Conservation (phyloP, 2,329 filamentous ascomycete species). For the Curvularia sp. region DNA sequence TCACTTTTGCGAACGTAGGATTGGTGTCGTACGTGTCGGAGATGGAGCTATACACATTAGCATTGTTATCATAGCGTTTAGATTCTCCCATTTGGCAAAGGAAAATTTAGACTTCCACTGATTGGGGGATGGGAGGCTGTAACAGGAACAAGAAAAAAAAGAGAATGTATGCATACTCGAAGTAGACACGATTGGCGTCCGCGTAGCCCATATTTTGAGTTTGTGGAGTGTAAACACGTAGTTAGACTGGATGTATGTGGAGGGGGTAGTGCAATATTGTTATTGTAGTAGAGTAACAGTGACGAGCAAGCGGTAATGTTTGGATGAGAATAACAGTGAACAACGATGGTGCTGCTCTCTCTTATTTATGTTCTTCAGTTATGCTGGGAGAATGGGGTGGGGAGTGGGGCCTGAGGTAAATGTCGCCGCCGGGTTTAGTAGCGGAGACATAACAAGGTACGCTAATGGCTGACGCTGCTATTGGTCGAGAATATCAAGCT, state of each 20-base stretch:
- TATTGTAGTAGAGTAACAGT: not conserved
- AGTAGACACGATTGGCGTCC: constrained; percentile 48
- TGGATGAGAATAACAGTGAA: not conserved
- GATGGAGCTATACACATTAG: constrained; percentile 54
- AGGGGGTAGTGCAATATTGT: not conserved
- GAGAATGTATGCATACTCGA: constrained; percentile 36
- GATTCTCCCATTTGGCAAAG: not conserved
- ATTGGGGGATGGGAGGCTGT: not conserved
- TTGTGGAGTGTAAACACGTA: no score
- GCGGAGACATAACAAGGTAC: constrained; percentile 25
- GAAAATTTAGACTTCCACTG: not conserved
- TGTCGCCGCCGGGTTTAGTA: constrained; percentile 29
- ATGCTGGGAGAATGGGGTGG: not conserved
- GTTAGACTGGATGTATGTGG: not conserved
- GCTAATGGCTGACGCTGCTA: constrained; percentile 20
- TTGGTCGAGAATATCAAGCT: constrained; percentile 7
- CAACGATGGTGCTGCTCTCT: not conserved
- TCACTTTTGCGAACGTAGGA: constrained; percentile 60
- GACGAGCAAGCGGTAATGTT: not conserved
- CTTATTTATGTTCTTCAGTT: not conserved
- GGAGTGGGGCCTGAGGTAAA: constrained; percentile 1
- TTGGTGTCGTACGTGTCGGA: constrained; percentile 65
- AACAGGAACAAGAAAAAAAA: not conserved
- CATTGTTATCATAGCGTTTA: not conserved
- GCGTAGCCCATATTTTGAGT: constrained; percentile 36